Evolutionary conservation across 345 rosid genomes (phyloP).

Genomic region (Populus deltoides): DNA sequence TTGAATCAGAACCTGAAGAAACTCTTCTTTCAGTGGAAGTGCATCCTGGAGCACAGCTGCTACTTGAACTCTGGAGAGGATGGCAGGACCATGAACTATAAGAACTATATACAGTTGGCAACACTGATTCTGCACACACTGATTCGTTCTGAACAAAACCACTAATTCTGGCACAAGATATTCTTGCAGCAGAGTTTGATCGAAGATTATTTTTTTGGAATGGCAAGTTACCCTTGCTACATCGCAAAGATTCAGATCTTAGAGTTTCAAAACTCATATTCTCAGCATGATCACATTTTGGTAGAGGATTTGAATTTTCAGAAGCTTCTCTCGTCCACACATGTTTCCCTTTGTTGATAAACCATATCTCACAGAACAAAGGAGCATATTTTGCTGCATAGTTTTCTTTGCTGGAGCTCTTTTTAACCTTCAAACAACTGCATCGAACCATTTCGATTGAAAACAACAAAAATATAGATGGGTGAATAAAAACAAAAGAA

Average conservation of each 20-base stretch:
- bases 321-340: constrained; percentile 58
- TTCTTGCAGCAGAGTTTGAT: constrained; percentile 24
- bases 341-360: constrained; percentile 59
- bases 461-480: not conserved
- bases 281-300: constrained; percentile 9
- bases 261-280: constrained; percentile 7
- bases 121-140: constrained; percentile 13
- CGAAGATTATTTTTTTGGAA: constrained; percentile 11
- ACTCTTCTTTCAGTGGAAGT: constrained; percentile 30
- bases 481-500: not conserved
- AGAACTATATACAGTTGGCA: constrained; percentile 18
- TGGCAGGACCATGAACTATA: constrained; percentile 8
- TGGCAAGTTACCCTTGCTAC: constrained; percentile 12
- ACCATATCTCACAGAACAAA: constrained; percentile 55
- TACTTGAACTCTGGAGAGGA: constrained; percentile 18
- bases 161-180: constrained; percentile 19
- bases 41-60: constrained; percentile 24
- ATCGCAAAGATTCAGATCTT: constrained; percentile 30
- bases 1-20: constrained; percentile 37
- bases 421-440: constrained; percentile 57
- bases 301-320: constrained; percentile 23
- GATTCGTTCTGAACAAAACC: constrained; percentile 31
- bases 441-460: constrained; percentile 16
- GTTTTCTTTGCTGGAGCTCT: constrained; percentile 44
- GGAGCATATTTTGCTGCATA: constrained; percentile 53